Conservation (phyloP, 306 rosid genomes). For the Echinosophora koreensis region DNA sequence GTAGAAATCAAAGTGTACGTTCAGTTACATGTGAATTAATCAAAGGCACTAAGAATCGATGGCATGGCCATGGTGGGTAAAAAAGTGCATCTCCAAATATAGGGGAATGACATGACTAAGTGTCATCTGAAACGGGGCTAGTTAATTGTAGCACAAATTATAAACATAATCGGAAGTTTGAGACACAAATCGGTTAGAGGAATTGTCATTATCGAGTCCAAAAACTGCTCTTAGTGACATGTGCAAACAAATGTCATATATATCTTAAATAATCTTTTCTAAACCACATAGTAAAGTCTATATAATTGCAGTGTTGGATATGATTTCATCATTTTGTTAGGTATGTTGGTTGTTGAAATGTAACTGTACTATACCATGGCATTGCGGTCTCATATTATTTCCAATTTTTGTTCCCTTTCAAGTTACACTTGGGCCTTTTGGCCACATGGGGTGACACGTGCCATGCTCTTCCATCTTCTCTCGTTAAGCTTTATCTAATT, state of each 20-base stretch:
- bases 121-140: slow-evolving; percentile 49
- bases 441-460: slow-evolving; percentile 71
- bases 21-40: slow-evolving; percentile 52
- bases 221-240: slow-evolving; percentile 48
- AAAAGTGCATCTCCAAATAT: slow-evolving; percentile 43
- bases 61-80: slow-evolving; percentile 50
- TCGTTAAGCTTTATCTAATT: slow-evolving; percentile 26
- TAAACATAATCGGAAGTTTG: slow-evolving; percentile 48
- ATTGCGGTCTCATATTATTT: slow-evolving; percentile 46
- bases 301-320: slow-evolving; percentile 54
- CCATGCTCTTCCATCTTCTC: slow-evolving; percentile 52
- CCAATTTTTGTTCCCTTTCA: slow-evolving; percentile 66
- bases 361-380: slow-evolving; percentile 51
- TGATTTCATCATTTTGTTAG: slow-evolving; percentile 58
- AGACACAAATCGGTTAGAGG: slow-evolving; percentile 39
- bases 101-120: slow-evolving; percentile 60
- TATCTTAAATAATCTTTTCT: slow-evolving; percentile 14
- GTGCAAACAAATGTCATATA: slow-evolving; percentile 35
- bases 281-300: slow-evolving; percentile 41
- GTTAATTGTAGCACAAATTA: slow-evolving; percentile 50
- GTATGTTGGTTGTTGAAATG: slow-evolving; percentile 77
- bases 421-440: slow-evolving; percentile 66
- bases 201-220: slow-evolving; percentile 48
- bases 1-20: slow-evolving; percentile 44
- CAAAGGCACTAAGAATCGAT: slow-evolving; percentile 41